Base-by-base conservation (phyloP, 1,284 basidiomycete species). In the Malassezia dermatis region DNA sequence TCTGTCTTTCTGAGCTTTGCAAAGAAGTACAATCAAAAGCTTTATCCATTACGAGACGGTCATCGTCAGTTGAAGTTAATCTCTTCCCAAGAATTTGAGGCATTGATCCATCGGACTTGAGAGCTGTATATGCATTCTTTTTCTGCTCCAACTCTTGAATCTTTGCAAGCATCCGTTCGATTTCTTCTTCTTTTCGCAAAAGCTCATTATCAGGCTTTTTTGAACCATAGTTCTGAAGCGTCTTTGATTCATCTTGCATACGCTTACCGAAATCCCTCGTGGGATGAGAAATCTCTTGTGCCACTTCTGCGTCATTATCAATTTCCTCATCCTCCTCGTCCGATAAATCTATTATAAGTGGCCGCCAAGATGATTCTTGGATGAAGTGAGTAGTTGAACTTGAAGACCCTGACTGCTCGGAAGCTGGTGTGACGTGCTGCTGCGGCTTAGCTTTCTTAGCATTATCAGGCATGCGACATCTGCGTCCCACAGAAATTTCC, bases 311-410 rank as follows among this genome's bases (percentile, higher is more conserved):
- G 2, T 39, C 34, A 26, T 26, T 39, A 3, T 24, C 40, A n/a
- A 15, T 19, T 10, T 32, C 11, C 30, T 51, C 40, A 7, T 44
- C 46, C 13, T 57, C 55, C 12, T 57, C 50, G 23, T 57, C 55
- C 10, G 55, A 57, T 27, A 28, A 35, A 17, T 57, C 49, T 34
- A 57, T 57, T 2, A 53, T 30, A 8, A 53, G 19, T 17, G 43
- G 17, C 10, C n/a, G 15, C 51, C 51, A 41, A 23, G 12, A 24
- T 11, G 17, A 32, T n/a, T 44, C 34, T 21, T 56, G n/a, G 8
- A 51, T 24, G 27, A 55, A 55, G 4, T 35, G 34, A 12, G 44
- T 35, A 4, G 30, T 35, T 23, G 42, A 30, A 1, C 13, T 31
- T 13, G 42, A 26, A 8, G 13, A 19, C 17, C 13, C 21, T 12